Base-by-base conservation (phyloP, 306 rosid species). In the Lablab purpureus region DNA sequence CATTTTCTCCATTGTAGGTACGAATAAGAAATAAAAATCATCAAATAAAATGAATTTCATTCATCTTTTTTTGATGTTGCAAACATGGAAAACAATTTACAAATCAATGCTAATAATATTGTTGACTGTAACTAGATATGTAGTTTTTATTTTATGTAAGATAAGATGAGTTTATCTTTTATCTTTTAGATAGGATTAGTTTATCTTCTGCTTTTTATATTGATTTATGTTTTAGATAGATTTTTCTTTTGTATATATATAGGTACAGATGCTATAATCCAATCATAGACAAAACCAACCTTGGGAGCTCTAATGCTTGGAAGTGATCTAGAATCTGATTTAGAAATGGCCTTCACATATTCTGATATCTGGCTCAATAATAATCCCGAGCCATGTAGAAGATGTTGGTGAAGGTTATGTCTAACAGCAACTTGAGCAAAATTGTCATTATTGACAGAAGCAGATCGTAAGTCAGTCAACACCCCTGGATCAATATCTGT, bases 401-500 rank as follows among this genome's bases (percentile, higher is more conserved):
- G 96, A 82, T 95, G 98, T 54, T 19, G 90, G 32, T 93, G 91
- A 83, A 95, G 84, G 79, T 88, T 82, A 45, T 28, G 81, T 77
- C 93, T 87, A 22, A 95, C 96, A 23, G 96, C 97, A 54, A 71
- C 91, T 89, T 90, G 96, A 80, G 98, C 98, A 80, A 93, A 95
- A 85, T 76, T 87, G 65, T 90, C 97, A 78, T 95, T 95, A 81
- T 80, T 95, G 55, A 95, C 98, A 43, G 97, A 93, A 69, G 99
- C 99, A 14, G 97, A 86, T 6, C 99, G 97, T 87, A 95, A 83
- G 84, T 95, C 98, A 15, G 98, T 95, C 88, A 91, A 84, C 85
- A 93, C 94, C 28, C 99, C 99, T 23, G 88, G 97, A 85, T 91
- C 98, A 71, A 91, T 81, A 81, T 90, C 91, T 49, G 73, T 64